Percentiles rank a stretch among this genome's conserved stretches.
Evolutionary conservation across 805 yeast species (phyloP).

Genomic region (Cyberlindnera mycetangii): DNA sequence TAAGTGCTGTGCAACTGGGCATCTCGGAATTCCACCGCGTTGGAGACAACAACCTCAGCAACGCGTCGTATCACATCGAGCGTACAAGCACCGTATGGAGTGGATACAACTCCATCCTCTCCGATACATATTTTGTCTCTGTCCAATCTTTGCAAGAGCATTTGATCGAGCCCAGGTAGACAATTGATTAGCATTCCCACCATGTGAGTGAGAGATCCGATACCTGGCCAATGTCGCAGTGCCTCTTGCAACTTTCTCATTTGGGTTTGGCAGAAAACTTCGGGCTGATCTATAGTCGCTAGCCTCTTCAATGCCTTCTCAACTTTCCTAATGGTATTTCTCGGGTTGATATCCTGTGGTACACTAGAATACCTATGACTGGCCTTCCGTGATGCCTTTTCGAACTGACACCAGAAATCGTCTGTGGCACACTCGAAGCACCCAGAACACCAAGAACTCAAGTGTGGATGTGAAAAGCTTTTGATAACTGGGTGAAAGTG

Average conservation of each 20-base stretch:
- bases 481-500: not conserved
- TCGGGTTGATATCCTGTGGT: slow-evolving; percentile 1
- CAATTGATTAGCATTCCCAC: slow-evolving; percentile 2
- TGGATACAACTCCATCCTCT: slow-evolving; percentile 3
- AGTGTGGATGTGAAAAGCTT: not conserved
- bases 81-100: slow-evolving; percentile 8
- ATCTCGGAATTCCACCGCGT: slow-evolving; percentile 3
- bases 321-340: slow-evolving; percentile 2
- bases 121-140: not conserved
- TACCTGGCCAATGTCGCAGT: slow-evolving; percentile 10
- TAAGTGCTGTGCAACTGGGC: not conserved
- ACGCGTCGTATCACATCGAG: slow-evolving; percentile 8
- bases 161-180: slow-evolving; percentile 6
- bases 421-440: slow-evolving; percentile 6
- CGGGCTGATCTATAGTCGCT: not conserved
- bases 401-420: slow-evolving; percentile 11
- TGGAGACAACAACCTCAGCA: slow-evolving; percentile 1
- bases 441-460: not conserved
- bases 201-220: not conserved
- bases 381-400: slow-evolving; percentile 1
- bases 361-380: slow-evolving; percentile 5
- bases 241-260: slow-evolving; percentile 5
- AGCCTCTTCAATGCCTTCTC: not conserved
- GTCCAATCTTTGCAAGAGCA: not conserved
- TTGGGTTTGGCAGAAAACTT: not conserved